A percentile compares a stretch with the other conserved stretches of the same genome.
These are phyloP conservation scores for Umbelopsis isabellina DNA, from an alignment of 192 early-diverging fungal genomes.

Conservation along the genomic window DNA sequence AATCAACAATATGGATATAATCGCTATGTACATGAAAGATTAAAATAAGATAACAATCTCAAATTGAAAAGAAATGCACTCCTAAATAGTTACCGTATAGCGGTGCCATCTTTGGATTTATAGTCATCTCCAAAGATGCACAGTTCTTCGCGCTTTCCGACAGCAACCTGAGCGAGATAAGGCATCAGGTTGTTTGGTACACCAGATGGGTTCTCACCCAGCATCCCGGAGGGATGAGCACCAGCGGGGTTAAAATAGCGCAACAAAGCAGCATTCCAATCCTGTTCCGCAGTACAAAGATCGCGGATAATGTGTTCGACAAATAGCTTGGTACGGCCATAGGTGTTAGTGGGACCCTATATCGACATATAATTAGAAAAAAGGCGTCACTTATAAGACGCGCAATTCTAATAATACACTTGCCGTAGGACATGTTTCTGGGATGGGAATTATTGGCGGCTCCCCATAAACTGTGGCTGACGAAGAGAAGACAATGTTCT, in stretches of 20 bases:
- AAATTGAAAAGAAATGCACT: neutral
- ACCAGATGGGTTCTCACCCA: slow-evolving; percentile 90
- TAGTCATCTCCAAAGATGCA: slow-evolving; percentile 95
- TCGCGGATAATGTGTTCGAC: slow-evolving; percentile 84
- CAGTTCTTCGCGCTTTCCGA: slow-evolving; percentile 82
- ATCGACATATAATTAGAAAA: slow-evolving; percentile 5
- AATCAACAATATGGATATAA: slow-evolving; percentile 96
- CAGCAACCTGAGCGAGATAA: slow-evolving; percentile 84
- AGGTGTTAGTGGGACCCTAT: slow-evolving; percentile 80
- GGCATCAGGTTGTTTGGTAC: slow-evolving; percentile 96
- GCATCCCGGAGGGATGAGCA: slow-evolving; percentile 87
- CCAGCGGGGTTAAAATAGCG: slow-evolving; percentile 99
- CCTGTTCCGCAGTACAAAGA: slow-evolving; percentile 57
- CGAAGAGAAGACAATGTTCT: slow-evolving; percentile 92
- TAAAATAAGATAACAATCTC: neutral
- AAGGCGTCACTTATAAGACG: too few species aligned
- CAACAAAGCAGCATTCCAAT: slow-evolving; percentile 70
- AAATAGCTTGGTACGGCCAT: slow-evolving; percentile 91
- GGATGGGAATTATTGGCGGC: slow-evolving; percentile 55
- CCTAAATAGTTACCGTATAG: slow-evolving; percentile 51
- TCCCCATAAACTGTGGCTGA: slow-evolving; percentile 90
- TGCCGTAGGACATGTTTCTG: slow-evolving; percentile 64
- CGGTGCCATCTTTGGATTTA: slow-evolving; percentile 91
- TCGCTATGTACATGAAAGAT: slow-evolving; percentile 58
- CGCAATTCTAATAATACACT: slow-evolving; percentile 19